Base-by-base conservation (phyloP, 768 basidiomycete genomes). In the Gloeophyllum trabeum region DNA sequence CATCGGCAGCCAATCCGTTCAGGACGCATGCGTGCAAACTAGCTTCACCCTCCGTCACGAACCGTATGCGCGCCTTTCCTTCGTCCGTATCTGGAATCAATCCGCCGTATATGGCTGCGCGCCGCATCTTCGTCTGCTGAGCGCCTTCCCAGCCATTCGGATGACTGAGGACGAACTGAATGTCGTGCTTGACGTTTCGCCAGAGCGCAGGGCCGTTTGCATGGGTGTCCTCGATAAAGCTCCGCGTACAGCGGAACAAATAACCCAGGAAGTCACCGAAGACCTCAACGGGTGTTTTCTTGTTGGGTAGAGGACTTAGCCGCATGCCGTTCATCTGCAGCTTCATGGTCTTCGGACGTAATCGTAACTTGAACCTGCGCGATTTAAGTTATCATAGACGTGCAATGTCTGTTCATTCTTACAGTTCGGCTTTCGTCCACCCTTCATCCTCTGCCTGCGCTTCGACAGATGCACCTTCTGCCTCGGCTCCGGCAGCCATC, bases 281-380 rank as follows among this genome's bases (percentile, higher is more conserved):
- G 35, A 85, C 80, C 51, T 85, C 70, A 2, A 85, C 75, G 25
- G 84, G 70, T 0, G 75, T 69, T 53, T 83, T 84, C 24, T 69
- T 61, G n/a, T 64, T 67, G 0, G 84, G 84, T 20, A 88, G 69
- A 4, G 71, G 65, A 12, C 76, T 73, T 42, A 88, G 69, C 4
- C 79, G 76, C 78, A 87, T 85, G 34, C 84, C 84, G 56, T 87
- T 87, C 82, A 85, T 86, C 56, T 79, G 71, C 42, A 86, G 70
- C 49, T 78, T 75, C 84, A 88, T 87, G 6, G 79, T 69, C 42
- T 76, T 76, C 14, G 84, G 84, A 10, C 84, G 70, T 41, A 88
- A 64, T 46, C 84, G 82, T 46, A 87, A 70, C 59, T 88, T 88
- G 71, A 86, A 88, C 2, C 84, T 86, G 47, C 4, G 20, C 6